Evolutionary conservation across 371 early-diverging fungal species (phyloP).

Genomic region (Mucor plumbeus): DNA sequence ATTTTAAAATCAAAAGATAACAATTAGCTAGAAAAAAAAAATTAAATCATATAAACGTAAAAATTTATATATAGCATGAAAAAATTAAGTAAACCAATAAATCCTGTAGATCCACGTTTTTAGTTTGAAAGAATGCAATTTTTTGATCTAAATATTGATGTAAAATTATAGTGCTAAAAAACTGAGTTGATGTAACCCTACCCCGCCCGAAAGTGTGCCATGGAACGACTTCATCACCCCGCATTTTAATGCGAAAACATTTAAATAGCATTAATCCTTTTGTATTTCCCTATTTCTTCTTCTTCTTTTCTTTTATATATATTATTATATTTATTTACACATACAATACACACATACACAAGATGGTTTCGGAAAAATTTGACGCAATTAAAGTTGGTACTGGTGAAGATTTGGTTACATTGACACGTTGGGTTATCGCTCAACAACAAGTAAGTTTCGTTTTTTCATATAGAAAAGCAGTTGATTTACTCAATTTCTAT

Average conservation of each 20-base stretch:
- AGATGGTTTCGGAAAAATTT: constrained; percentile 33
- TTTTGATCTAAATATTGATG: background rate
- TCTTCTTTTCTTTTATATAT: constrained; percentile 12
- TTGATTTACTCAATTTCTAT: background rate
- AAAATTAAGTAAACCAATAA: background rate
- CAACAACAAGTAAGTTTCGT: constrained; percentile 73
- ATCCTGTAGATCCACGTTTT: background rate
- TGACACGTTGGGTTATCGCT: constrained; percentile 91
- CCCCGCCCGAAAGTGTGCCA: constrained; percentile 17
- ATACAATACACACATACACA: constrained; percentile 1
- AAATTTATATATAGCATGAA: background rate
- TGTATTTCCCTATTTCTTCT: constrained; percentile 1
- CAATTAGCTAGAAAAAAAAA: too few species aligned
- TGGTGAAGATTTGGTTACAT: constrained; percentile 90
- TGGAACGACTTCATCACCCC: constrained; percentile 13
- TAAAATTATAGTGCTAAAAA: background rate
- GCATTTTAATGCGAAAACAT: constrained; percentile 17
- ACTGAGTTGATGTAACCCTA: constrained; percentile 19
- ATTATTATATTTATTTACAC: background rate
- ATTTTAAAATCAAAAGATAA: background rate
- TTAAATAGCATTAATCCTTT: constrained; percentile 11
- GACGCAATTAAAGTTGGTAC: constrained; percentile 52
- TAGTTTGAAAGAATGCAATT: constrained; percentile 3
- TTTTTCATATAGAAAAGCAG: background rate
- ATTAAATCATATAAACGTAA: constrained; percentile 4